These are phyloP conservation scores for Lolium multiflorum DNA, from an alignment of 176 grass and related monocot genomes.

Conservation along the genomic window DNA sequence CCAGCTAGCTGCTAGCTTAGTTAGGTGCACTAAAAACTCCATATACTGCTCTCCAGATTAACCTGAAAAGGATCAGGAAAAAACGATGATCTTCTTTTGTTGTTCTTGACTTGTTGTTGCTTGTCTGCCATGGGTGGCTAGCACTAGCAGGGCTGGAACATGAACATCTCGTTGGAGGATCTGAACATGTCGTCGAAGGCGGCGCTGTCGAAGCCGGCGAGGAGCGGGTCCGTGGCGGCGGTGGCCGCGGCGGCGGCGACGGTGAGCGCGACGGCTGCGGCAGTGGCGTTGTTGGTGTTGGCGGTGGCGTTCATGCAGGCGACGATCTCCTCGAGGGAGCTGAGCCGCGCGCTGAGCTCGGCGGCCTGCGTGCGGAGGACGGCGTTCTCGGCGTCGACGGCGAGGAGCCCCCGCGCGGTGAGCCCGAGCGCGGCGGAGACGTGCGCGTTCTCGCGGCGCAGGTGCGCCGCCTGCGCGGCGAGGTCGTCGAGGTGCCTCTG, in stretches of 20 bases:
- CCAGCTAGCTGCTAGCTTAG: constrained; percentile 39
- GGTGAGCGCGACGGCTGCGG: constrained; percentile 14
- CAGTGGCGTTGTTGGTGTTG: constrained; percentile 15
- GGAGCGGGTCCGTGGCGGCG: constrained; percentile 19
- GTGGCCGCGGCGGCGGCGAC: constrained; percentile 26
- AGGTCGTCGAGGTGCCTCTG: constrained; percentile 93
- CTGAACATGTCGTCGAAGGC: constrained; percentile 50
- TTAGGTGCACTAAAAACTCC: constrained; percentile 41
- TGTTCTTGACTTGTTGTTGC: not conserved
- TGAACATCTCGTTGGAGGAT: constrained; percentile 72
- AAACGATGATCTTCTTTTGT: not conserved
- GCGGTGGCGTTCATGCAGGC: constrained; percentile 62
- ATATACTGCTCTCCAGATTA: not conserved
- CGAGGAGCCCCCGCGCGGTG: constrained; percentile 70
- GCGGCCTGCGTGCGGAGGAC: constrained; percentile 79
- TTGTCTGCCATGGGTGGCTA: constrained; percentile 16
- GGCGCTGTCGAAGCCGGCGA: constrained; percentile 38
- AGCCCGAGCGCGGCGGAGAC: constrained; percentile 59
- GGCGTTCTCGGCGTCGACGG: constrained; percentile 82
- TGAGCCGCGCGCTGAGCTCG: constrained; percentile 71
- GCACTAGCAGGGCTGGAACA: constrained; percentile 70
- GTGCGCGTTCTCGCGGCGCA: constrained; percentile 78
- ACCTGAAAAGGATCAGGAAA: constrained; percentile 49
- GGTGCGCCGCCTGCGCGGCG: constrained; percentile 62
- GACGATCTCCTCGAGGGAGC: constrained; percentile 78